These are phyloP conservation scores for Colletotrichum sp. DNA, from an alignment of 2,329 filamentous ascomycete genomes.

Conservation along the genomic window DNA sequence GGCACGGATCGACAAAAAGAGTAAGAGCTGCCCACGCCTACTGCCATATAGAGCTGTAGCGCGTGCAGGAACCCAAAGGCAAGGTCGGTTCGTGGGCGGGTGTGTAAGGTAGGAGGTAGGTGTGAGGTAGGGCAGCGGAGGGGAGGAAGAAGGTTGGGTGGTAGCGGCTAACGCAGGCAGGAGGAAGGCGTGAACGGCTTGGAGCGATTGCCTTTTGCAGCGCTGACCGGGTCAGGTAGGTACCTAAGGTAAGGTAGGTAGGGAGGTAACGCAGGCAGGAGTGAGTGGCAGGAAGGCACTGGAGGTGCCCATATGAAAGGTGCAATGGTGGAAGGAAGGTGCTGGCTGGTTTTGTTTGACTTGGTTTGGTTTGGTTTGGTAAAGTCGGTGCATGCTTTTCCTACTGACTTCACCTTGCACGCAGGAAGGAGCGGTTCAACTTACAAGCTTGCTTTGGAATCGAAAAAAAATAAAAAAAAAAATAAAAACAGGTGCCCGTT, in stretches of 20 bases:
- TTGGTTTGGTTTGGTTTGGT: neutral
- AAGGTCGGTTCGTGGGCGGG: neutral
- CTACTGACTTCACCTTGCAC: neutral
- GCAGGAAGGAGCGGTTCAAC: neutral
- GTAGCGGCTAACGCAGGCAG: neutral
- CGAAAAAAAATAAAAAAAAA: too few relatives aligned
- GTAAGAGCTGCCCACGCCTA: slow-evolving; percentile 3
- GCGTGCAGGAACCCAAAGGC: neutral
- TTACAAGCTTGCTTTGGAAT: neutral
- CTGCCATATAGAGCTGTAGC: slow-evolving; percentile 7
- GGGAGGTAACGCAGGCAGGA: neutral
- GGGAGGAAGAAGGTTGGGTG: neutral
- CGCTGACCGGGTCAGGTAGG: neutral
- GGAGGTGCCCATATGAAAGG: too few relatives aligned
- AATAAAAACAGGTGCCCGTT: neutral
- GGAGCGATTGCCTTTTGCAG: neutral
- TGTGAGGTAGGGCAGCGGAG: neutral
- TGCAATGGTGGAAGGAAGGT: neutral
- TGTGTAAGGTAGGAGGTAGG: neutral
- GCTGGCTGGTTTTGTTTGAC: neutral
- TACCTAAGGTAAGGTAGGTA: neutral
- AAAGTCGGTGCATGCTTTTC: neutral
- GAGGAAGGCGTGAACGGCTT: neutral
- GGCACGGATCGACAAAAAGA: slow-evolving; percentile 4
- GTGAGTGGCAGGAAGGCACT: too few relatives aligned